Evolutionary conservation across 2,329 filamentous ascomycete genomes (phyloP), one percentile per base, ranked within the genome.

Genomic region (Verticillium albo-atrum): DNA sequence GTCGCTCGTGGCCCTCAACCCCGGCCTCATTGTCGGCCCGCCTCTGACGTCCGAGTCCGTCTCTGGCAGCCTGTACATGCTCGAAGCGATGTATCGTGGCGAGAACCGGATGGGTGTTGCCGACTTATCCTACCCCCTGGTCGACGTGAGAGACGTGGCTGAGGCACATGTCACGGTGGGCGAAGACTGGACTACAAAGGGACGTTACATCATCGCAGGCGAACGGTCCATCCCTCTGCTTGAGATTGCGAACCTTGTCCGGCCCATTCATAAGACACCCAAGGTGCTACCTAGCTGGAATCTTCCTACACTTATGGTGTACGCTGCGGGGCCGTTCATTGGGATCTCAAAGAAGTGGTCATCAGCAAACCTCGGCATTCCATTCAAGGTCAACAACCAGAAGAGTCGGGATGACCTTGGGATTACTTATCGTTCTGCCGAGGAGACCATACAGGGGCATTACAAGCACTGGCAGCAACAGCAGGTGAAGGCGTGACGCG

Each of bases 101-200:
- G n/a, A n/a, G n/a, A n/a, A n/a, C n/a, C n/a, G n/a, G 63, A 62
- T 67, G n/a, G 69, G 68, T 5, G 60, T 67, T 6, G 66, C 69
- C 3, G 67, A 69, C 54, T 25, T 71, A 17, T 62, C 55, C n/a
- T 69, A 67, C 23, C 58, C 61, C 30, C 34, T 61, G 10, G 61
- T 64, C 14, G 66, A 68, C 54, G 66, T 68, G 3, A 62, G 66
- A 28, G 67, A 68, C 34, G 66, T 67, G 10, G 67, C 65, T 1
- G 26, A 60, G 30, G 65, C 66, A 3, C 65, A 67, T 30, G 58
- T 63, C 15, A 57, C 7, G 30, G 64, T 58, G 12, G 61, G 57
- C 10, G 61, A 61, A 55, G 27, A 47, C 20, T 7, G 37, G 14
- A 50, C n/a, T 25, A 57, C 63, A 4, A 56, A 60, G 5, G 63